These are phyloP conservation scores for Colletotrichum sp. DNA, from an alignment of 2,329 filamentous ascomycete genomes.

Conservation along the genomic window DNA sequence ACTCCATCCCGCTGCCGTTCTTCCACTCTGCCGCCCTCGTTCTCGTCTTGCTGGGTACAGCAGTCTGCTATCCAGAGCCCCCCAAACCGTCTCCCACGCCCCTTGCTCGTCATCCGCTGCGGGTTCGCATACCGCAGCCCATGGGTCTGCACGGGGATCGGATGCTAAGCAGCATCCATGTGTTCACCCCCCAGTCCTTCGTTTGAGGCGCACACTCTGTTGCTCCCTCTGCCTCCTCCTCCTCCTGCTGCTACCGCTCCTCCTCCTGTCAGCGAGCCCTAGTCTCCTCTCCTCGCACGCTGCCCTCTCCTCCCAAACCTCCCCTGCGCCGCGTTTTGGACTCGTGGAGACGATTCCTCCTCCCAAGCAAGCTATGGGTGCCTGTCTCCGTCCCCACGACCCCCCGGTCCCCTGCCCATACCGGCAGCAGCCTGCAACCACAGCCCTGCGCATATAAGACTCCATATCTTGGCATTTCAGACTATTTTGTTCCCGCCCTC, in stretches of 20 bases:
- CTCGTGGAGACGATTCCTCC: slow-evolving; percentile 38
- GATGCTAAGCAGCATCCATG: slow-evolving; percentile 10
- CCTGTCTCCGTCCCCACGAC: slow-evolving; percentile 24
- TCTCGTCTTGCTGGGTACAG: neutral
- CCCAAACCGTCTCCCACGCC: neutral
- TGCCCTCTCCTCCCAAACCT: slow-evolving; percentile 9
- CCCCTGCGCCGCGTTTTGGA: slow-evolving; percentile 44
- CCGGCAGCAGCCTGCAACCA: slow-evolving; percentile 27
- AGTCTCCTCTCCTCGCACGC: slow-evolving; percentile 28
- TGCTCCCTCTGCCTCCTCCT: neutral
- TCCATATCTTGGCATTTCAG: slow-evolving; percentile 43
- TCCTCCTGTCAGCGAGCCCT: slow-evolving; percentile 28
- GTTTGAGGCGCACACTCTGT: slow-evolving; percentile 6
- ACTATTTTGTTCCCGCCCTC: slow-evolving; percentile 33
- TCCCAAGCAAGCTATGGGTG: slow-evolving; percentile 20
- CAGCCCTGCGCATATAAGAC: slow-evolving; percentile 37
- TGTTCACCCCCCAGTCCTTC: neutral
- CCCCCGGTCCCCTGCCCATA: slow-evolving; percentile 13
- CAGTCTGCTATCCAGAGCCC: neutral
- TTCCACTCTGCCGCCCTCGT: neutral
- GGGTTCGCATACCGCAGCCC: neutral
- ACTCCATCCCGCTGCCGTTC: neutral
- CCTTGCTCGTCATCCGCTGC: neutral
- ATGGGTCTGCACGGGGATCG: slow-evolving; percentile 2
- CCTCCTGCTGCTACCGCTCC: neutral